Evolutionary conservation across 2,329 filamentous ascomycete genomes (phyloP), one percentile per base, ranked within the genome.

Genomic region (Geosmithia putterillii): DNA sequence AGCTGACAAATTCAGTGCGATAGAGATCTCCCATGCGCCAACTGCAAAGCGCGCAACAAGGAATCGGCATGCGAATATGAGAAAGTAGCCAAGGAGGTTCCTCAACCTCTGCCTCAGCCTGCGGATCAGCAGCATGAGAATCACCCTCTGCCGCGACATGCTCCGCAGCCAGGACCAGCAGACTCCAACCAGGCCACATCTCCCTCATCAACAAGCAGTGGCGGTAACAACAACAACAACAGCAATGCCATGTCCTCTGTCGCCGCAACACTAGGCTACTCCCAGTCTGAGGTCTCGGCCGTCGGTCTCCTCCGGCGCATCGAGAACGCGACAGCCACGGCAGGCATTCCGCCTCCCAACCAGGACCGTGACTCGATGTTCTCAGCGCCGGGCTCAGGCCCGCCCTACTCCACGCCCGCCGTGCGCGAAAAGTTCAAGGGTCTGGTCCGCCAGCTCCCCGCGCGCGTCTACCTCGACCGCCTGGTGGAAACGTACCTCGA

Each of bases 31-130:
- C 76, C 76, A 2, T 80, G 76, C 55, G 67, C 69, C 40, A 79
- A 79, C 54, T 81, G 76, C 57, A 62, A 69, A 25, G 68, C 70
- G 42, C 67, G 76, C 42, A 73, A 71, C 51, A 79, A 76, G 54
- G 65, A 72, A 48, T 59, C 64, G 2, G 59, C 64, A n/a, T 81
- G 76, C 52, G 63, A 63, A 19, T 81, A 80, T 53, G 75, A 79
- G 56, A 70, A 67, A 35, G 18, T 22, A 22, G 39, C 39, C 25
- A 41, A 36, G 25, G 19, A 9, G 12, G 28, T 32, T 12, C 10
- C 10, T 25, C 23, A 7, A 25, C 23, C 23, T 25, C 23, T 25
- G 23, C 7, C 23, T 34, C 23, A 25, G 10, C 23, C 23, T 25
- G 23, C 23, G 10, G 9, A n/a, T 34, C 28, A n/a, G 14, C 20